Evolutionary conservation across 2,329 filamentous ascomycete species (phyloP).

Genomic region (Gliomastix tumulicola): DNA sequence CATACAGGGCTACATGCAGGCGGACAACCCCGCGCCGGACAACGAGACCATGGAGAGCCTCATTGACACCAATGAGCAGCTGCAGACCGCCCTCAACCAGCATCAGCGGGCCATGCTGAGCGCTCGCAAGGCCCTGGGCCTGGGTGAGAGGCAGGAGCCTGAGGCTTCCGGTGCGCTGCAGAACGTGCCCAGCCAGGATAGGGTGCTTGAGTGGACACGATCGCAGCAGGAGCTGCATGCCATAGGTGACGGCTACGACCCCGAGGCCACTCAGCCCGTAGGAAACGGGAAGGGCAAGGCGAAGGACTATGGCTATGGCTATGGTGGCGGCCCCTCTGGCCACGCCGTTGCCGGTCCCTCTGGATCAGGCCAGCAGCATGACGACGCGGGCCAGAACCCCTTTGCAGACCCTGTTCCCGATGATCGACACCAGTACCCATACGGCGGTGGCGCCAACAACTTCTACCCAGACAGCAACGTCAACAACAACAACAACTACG

Average conservation of each 20-base stretch:
- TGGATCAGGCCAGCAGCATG: conserved; percentile 1
- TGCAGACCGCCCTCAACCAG: conserved; percentile 74
- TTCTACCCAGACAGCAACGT: too few species aligned
- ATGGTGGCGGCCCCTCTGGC: not conserved
- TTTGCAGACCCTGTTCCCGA: conserved; percentile 19
- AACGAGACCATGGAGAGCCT: conserved; percentile 90
- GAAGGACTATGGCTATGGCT: conserved; percentile 14
- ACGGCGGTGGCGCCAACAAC: too few species aligned
- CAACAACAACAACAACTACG: too few species aligned
- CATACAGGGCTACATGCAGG: conserved; percentile 79
- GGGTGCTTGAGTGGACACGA: conserved; percentile 9
- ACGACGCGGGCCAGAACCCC: conserved; percentile 23
- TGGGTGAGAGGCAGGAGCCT: conserved; percentile 14
- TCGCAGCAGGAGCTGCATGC: conserved; percentile 1
- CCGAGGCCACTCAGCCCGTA: not conserved
- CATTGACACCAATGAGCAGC: conserved; percentile 90
- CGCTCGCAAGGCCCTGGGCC: conserved; percentile 48
- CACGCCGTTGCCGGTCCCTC: not conserved
- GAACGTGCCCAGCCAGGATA: conserved; percentile 20
- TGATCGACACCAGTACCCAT: conserved; percentile 3
- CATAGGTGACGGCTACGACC: not conserved
- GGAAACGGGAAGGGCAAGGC: conserved; percentile 26
- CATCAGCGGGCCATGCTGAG: conserved; percentile 75
- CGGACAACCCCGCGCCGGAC: conserved; percentile 73
- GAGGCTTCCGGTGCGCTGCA: conserved; percentile 15